Base-by-base conservation (phyloP, 1,139 yeast genomes). In the Hyphopichia khmerensis region DNA sequence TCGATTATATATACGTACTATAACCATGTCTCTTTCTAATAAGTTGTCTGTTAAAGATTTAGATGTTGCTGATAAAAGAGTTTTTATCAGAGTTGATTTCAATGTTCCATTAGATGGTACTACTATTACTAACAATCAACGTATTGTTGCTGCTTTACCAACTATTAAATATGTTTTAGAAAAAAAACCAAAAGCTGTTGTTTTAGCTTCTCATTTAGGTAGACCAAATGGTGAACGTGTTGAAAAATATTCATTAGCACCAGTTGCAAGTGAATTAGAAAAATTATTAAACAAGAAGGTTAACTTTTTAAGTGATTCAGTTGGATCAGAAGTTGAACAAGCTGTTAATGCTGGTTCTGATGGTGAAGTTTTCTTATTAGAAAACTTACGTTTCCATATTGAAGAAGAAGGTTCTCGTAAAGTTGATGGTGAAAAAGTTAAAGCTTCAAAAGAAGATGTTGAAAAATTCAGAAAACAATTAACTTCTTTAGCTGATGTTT, bases 131-230 rank as follows among this genome's bases (percentile, higher is more conserved):
- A 91, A 93, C 84, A 91, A 91, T 77, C 97, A 91, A 77, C 85
- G 98, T 75, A 93, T 91, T 66, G 97, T 89, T 57, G 98, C 97
- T 66, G 98, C 98, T 53, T 76, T 91, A 60, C 98, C 98, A 67
- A 90, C 98, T 55, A 91, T 91, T 76, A 74, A 91, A 74, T 90
- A 90, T 65, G 97, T 93, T 45, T 74, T 86, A 66, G 91, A 87
- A 62, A 83, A 90, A 56, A 82, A 86, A 62, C 96, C 98, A 64
- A 87, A 87, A 79, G 88, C 84, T 51, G 83, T 91, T 50, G 75
- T 93, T 53, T 81, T 91, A 60, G 97, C 97, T 50, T 90, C 97
- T 48, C 98, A 91, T 70, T 80, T 91, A 69, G 98, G 98, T 59
- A 88, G 98, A 77, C 98, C 98, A 68, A 91, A 91, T 67, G 98